These are phyloP conservation scores for sweet orange (Citrus sinensis) DNA, from an alignment of 345 rosid species.

Conservation along the genomic window DNA sequence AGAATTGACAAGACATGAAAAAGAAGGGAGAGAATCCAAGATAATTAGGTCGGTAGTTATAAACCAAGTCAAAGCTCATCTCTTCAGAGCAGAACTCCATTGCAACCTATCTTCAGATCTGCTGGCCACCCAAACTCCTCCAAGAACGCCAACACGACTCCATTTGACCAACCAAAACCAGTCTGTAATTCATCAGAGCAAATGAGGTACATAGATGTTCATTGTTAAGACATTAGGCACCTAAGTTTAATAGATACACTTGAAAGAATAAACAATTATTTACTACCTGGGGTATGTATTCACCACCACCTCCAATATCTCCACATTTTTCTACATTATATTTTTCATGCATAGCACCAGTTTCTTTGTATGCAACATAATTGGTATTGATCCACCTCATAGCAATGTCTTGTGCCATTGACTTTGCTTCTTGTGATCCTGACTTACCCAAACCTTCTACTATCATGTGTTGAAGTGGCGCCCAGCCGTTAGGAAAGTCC, in stretches of 20 bases:
- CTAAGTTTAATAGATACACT: too few species aligned
- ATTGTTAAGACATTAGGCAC: background rate
- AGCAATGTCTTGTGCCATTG: constrained; percentile 72
- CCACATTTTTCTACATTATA: constrained; percentile 42
- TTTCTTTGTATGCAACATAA: constrained; percentile 45
- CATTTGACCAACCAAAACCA: constrained; percentile 98
- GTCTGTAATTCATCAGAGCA: constrained; percentile 45
- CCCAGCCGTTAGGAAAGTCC: constrained; percentile 97
- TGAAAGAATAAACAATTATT: background rate
- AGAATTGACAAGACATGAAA: too few species aligned
- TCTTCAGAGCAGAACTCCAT: background rate
- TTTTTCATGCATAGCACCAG: constrained; percentile 60
- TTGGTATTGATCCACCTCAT: constrained; percentile 73
- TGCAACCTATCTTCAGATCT: constrained; percentile 44
- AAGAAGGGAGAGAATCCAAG: too few species aligned
- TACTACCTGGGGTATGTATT: constrained; percentile 34
- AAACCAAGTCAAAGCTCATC: too few species aligned
- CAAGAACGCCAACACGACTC: constrained; percentile 75
- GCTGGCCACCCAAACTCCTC: constrained; percentile 95
- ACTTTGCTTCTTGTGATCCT: constrained; percentile 42
- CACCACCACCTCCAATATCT: constrained; percentile 46
- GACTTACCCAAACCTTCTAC: constrained; percentile 72
- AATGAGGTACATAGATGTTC: background rate
- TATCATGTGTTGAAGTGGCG: constrained; percentile 79
- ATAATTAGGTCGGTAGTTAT: too few species aligned